These are phyloP conservation scores for Lablab purpureus DNA, from an alignment of 306 rosid genomes.

Conservation along the genomic window DNA sequence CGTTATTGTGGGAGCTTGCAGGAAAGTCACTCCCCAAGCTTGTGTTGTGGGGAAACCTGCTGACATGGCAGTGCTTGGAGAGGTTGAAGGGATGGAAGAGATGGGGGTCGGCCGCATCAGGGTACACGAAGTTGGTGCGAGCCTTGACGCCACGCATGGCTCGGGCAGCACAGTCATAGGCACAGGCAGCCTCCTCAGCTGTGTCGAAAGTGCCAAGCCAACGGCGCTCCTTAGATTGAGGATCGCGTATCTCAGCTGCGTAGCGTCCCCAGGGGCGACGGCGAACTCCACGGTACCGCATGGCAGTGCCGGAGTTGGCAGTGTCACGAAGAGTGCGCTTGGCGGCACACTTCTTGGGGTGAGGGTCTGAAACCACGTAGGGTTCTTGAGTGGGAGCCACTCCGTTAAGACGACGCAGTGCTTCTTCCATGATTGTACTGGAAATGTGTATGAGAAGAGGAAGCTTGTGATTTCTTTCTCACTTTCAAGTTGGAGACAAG, in stretches of 20 bases:
- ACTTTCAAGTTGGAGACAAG: background rate
- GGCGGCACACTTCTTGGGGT: conserved; percentile 39
- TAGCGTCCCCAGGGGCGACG: conserved; percentile 98
- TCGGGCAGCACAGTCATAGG: conserved; percentile 90
- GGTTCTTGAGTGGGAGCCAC: conserved; percentile 42
- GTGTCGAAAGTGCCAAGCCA: conserved; percentile 98
- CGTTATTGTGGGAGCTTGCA: background rate
- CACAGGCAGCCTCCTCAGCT: conserved; percentile 94
- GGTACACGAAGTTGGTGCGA: conserved; percentile 81
- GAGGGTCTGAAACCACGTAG: background rate
- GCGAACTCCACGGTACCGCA: conserved; percentile 86
- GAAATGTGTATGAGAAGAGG: background rate
- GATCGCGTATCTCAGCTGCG: conserved; percentile 95
- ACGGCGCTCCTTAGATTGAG: conserved; percentile 82
- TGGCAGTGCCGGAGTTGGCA: background rate
- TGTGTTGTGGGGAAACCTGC: background rate
- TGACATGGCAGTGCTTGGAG: conserved; percentile 41
- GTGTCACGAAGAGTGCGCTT: conserved; percentile 51
- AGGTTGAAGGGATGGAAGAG: conserved; percentile 45
- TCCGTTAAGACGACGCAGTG: conserved; percentile 64
- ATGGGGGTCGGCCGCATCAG: conserved; percentile 38
- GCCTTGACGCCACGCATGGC: conserved; percentile 93
- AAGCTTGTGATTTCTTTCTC: background rate
- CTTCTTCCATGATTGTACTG: conserved; percentile 63
- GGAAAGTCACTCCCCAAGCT: conserved; percentile 20